These are phyloP conservation scores for Echeveria elegans DNA, from an alignment of 164 flowering plant species.

Conservation along the genomic window DNA sequence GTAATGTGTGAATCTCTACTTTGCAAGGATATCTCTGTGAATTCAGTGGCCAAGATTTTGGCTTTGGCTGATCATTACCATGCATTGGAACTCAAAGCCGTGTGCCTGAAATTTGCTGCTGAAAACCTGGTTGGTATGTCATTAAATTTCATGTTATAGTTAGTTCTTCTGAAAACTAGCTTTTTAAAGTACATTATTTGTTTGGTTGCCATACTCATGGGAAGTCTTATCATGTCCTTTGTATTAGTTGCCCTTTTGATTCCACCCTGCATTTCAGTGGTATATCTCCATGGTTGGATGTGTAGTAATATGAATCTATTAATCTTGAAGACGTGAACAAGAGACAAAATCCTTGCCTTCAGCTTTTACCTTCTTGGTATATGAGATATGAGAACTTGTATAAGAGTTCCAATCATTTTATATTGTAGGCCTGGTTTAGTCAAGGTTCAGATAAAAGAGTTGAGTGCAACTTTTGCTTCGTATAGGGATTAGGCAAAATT, in stretches of 20 bases:
- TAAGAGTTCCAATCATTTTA: no score
- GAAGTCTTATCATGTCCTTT: background rate
- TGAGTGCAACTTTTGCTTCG: no score
- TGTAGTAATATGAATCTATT: no score
- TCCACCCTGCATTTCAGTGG: background rate
- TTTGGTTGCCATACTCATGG: background rate
- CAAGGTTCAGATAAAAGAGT: no score
- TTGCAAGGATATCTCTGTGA: constrained; percentile 65
- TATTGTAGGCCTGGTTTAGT: no score
- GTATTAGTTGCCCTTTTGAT: background rate
- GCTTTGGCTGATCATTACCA: constrained; percentile 57
- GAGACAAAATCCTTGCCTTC: no score
- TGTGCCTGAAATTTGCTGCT: constrained; percentile 73
- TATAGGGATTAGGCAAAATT: no score
- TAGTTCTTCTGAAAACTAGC: background rate
- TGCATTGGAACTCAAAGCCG: constrained; percentile 60
- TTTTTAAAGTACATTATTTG: background rate
- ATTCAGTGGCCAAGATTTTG: constrained; percentile 51
- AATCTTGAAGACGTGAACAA: no score
- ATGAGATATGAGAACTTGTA: no score
- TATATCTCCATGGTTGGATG: background rate
- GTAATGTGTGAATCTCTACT: constrained; percentile 63
- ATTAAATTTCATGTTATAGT: no score
- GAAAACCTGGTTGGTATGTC: constrained; percentile 67
- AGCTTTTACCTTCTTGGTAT: no score